These are phyloP conservation scores for Aspergillus intermedius DNA, from an alignment of 2,329 filamentous ascomycete species.

Conservation along the genomic window DNA sequence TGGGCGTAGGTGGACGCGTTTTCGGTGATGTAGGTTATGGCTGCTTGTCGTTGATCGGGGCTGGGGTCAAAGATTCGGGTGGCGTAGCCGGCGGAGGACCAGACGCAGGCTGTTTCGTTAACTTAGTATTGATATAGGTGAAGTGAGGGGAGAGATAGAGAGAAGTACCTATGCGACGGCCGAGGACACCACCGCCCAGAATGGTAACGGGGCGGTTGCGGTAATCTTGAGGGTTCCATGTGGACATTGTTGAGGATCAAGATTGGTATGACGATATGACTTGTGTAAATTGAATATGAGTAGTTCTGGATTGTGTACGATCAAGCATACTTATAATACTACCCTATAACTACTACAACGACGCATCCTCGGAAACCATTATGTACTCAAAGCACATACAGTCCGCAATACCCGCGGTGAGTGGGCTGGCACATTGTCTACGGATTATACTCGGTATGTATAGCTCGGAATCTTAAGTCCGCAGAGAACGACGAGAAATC, in stretches of 20 bases:
- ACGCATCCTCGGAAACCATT: too few species aligned
- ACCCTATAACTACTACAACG: too few species aligned
- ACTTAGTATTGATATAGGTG: too few species aligned
- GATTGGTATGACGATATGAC: not conserved
- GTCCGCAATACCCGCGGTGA: too few species aligned
- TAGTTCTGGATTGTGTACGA: too few species aligned
- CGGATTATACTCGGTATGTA: too few species aligned
- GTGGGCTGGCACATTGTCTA: too few species aligned
- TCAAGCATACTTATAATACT: too few species aligned
- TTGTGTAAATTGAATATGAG: not conserved
- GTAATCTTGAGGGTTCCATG: constrained; percentile 17
- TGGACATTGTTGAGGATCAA: not conserved
- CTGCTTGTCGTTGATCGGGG: constrained; percentile 19
- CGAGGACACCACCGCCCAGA: constrained; percentile 38
- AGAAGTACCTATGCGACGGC: constrained; percentile 29
- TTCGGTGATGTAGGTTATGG: constrained; percentile 21
- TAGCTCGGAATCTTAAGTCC: too few species aligned
- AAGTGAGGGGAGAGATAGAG: not conserved
- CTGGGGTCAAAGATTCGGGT: constrained; percentile 25
- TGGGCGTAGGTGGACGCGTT: constrained; percentile 26
- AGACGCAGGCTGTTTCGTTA: constrained; percentile 20
- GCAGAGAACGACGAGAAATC: too few species aligned
- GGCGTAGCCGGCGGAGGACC: constrained; percentile 27
- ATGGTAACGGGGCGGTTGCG: constrained; percentile 33
- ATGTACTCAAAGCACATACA: too few species aligned